phyloP scores from a whole-genome alignment of 164 flowering plant species.

The Stephania yunnanensis region DNA sequence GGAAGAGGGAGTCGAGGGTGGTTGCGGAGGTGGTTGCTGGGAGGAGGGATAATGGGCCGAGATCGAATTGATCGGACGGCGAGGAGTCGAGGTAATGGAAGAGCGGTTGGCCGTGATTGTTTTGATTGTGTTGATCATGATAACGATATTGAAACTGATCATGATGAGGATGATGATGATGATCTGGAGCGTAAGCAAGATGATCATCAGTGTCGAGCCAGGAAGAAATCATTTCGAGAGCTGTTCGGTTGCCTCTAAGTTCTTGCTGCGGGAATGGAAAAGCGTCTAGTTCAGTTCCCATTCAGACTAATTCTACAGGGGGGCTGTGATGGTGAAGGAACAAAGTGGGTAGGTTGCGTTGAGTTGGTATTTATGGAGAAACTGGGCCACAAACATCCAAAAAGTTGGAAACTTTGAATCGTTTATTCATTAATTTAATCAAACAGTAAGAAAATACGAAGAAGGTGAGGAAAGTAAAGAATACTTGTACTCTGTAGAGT shows the following conservation, averaged over 20 bases:
- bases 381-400: neutral
- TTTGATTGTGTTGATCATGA: too few relatives aligned
- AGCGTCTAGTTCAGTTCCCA: neutral
- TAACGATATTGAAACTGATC: neutral
- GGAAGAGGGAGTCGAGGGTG: constrained; percentile 1
- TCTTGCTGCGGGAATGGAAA: neutral
- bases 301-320: neutral
- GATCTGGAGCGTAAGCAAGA: neutral
- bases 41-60: neutral
- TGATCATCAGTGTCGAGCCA: constrained; percentile 11
- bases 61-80: neutral
- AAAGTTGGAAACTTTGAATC: neutral
- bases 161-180: neutral
- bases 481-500: too few relatives aligned
- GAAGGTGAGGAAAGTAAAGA: too few relatives aligned
- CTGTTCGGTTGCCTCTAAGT: constrained; percentile 5
- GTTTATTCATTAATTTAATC: too few relatives aligned
- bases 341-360: neutral
- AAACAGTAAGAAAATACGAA: too few relatives aligned
- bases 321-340: neutral
- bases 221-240: constrained; percentile 8
- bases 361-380: neutral
- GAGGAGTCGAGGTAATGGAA: constrained; percentile 1
- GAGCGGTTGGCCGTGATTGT: neutral
- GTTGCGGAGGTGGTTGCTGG: neutral